Percentiles rank a stretch among this genome's conserved stretches.
phyloP scores from a whole-genome alignment of 768 basidiomycete species.

The Asterophora parasitica region DNA sequence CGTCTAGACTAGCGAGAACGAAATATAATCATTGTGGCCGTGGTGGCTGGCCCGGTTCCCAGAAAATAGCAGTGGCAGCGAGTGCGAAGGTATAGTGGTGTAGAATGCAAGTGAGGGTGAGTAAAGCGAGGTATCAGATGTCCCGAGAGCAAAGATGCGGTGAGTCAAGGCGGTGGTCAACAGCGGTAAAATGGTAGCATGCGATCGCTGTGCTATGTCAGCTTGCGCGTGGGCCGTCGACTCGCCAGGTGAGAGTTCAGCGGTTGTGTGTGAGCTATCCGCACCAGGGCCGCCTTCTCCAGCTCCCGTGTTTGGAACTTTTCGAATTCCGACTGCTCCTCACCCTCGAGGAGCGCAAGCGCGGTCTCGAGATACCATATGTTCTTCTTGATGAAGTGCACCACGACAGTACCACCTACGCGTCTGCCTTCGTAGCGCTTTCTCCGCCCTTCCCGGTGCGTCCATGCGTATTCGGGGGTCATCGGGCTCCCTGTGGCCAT shows the following conservation, averaged over 20 bases:
- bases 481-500: slow-evolving; percentile 45
- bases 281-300: slow-evolving; percentile 18
- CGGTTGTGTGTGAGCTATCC: slow-evolving; percentile 1
- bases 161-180: neutral
- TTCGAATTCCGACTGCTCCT: slow-evolving; percentile 59
- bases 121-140: neutral
- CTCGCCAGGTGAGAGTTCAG: slow-evolving; percentile 5
- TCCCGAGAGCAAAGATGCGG: neutral
- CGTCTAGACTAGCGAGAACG: neutral
- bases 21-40: neutral
- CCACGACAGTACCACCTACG: slow-evolving; percentile 89
- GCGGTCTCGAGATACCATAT: slow-evolving; percentile 97
- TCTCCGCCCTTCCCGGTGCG: slow-evolving; percentile 62
- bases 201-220: slow-evolving; percentile 3
- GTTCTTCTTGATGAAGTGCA: slow-evolving; percentile 96
- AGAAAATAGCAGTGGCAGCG: neutral
- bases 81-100: slow-evolving; percentile 7
- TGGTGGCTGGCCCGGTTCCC: neutral
- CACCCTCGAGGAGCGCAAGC: slow-evolving; percentile 78
- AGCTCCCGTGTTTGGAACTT: slow-evolving; percentile 29
- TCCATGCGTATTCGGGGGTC: slow-evolving; percentile 65
- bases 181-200: neutral
- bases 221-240: slow-evolving; percentile 2
- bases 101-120: neutral
- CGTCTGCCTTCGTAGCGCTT: slow-evolving; percentile 62